Conservation (phyloP, 495 filamentous ascomycete species). For the Staphylotrichum tortipilum region DNA sequence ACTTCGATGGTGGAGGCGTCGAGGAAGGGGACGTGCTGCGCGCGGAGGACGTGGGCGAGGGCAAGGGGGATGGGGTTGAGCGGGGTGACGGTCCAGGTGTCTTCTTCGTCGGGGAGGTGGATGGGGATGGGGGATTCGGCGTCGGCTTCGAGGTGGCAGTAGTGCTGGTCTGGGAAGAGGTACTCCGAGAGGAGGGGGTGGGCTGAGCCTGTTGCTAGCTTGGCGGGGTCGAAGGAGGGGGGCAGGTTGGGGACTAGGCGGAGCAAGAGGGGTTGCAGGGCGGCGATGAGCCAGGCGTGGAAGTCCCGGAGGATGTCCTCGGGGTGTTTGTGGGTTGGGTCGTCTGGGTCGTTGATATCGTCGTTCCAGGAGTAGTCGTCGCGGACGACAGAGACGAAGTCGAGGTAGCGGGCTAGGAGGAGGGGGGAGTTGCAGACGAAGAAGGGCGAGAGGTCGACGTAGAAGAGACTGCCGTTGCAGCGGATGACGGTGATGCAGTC, state of each 20-base stretch:
- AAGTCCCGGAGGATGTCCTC: background rate
- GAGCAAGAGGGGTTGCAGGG: constrained; percentile 10
- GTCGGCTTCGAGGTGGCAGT: constrained; percentile 9
- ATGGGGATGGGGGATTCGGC: constrained; percentile 10
- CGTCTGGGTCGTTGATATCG: background rate
- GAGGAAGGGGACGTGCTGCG: constrained; percentile 7
- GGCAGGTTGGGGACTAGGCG: constrained; percentile 8
- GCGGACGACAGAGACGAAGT: constrained; percentile 8
- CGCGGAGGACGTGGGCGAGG: background rate
- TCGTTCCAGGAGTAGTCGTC: background rate
- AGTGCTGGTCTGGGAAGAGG: constrained; percentile 10
- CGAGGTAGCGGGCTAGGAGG: constrained; percentile 9
- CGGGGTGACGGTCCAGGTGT: too few relatives aligned
- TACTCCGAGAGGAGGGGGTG: constrained; percentile 14
- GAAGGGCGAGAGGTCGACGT: constrained; percentile 11
- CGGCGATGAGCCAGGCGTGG: constrained; percentile 6
- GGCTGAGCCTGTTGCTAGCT: constrained; percentile 10
- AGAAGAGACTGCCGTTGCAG: constrained; percentile 14
- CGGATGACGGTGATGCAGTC: constrained; percentile 8
- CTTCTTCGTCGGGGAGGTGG: constrained; percentile 1
- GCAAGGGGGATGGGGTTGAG: background rate
- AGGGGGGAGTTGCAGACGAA: constrained; percentile 10
- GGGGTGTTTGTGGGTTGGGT: background rate
- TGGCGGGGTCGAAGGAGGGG: constrained; percentile 14
- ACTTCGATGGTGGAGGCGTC: constrained; percentile 7